Evolutionary conservation across 495 filamentous ascomycete species (phyloP), one percentile per base, ranked within the genome.

Genomic region (Podospora pseudoanserina): DNA sequence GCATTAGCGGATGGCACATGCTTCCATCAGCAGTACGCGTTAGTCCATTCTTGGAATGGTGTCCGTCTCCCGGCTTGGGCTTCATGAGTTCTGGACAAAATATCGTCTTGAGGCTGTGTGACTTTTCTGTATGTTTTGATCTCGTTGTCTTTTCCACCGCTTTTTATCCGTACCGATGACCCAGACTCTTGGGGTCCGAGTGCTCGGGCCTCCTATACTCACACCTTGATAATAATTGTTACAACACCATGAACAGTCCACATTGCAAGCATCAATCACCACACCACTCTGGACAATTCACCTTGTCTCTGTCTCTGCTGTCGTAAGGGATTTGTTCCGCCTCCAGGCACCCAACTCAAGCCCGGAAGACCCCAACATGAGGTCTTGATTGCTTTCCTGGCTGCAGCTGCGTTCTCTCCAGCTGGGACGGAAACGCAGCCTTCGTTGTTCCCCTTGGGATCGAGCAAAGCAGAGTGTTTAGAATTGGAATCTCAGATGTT

Each of bases 1-100:
- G 71, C 72, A 71, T 72, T 70, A 66, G 70, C 65, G 71, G 64
- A 67, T 60, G 27, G 23, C 30, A 65, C 54, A 65, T 62, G 44
- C 30, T 30, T 30, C 6, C 32, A 55, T 39, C 11, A 63, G n/a
- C 11, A 63, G 30, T 18, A 39, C 7, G n/a, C 18, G 18, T 32
- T 63, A 63, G 20, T 18, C 30, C 32, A 19, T 4, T 63, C 30
- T 39, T 15, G 61, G 32, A 49, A 34, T 39, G 30, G 30, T 5
- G 16, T 30, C 59, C 20, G 59, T 27, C 34, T 62, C 60, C 23
- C 60, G 30, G 32, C 30, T 28, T 28, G 16, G 23, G 27, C 26
- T 61, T 61, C 28, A 27, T 61, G 59, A 7, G 23, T 11, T 32
- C 59, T 32, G 16, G 23, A 61, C 59, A 27, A 15, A 32, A 18